Base-by-base conservation (phyloP, 345 rosid species). In the Rhizophora mangle region DNA sequence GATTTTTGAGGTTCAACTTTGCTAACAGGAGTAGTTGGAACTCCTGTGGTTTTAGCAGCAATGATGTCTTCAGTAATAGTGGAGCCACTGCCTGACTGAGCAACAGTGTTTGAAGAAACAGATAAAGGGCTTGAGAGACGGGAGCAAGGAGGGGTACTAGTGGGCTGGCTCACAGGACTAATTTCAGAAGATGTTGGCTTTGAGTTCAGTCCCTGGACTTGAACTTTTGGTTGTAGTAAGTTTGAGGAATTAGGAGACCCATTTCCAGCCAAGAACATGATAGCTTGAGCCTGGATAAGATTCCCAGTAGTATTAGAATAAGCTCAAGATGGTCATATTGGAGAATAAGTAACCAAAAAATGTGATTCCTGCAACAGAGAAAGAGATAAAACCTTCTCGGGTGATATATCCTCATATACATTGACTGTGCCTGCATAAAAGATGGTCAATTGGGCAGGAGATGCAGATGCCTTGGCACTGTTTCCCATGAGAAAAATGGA, bases 241-340 rank as follows among this genome's bases (percentile, higher is more conserved):
- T 66, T 75, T 32, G 81, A 67, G 52, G 81, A 31, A 16, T 72
- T 54, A 36, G 83, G 56, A 65, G 83, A 64, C 10, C 90, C 85
- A 57, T 80, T 89, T 24, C 86, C 85, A 8, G 98, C 99, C 82
- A 86, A 80, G 59, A 76, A 72, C 97, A 96, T 89, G 76, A 95
- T 90, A 67, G 97, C 90, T 73, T 82, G 94, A 64, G 96, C 99
- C 99, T 95, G 84, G 3, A 74, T 29, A 60, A 11, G 70, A 78
- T 29, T 71, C 53, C 22, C 32, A 47, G 69, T 61, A 46, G 62
- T 24, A 63, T 47, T 60, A 43, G 16, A 43, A 11, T 13, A 57
- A 70, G 62, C 15, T 65, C 46, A 29, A 6, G 21, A 73, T 66
- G n/a, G 29, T 64, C 32, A 27, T 9, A 57, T 18, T 9, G 13